These are phyloP conservation scores for Talaromyces funiculosus DNA, from an alignment of 2,329 filamentous ascomycete genomes.

Conservation along the genomic window DNA sequence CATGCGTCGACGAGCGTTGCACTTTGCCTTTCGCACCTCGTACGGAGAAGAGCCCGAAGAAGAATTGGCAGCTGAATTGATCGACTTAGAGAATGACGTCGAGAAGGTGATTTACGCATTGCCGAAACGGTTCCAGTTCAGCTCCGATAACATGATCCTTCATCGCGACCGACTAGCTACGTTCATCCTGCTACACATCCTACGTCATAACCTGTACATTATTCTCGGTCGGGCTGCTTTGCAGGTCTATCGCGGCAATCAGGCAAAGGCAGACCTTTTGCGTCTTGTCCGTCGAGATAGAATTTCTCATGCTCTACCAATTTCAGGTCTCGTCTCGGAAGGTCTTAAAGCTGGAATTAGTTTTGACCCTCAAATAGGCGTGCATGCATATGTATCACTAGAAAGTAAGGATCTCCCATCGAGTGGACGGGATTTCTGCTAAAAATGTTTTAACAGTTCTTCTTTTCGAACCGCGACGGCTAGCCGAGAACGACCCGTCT, in stretches of 20 bases:
- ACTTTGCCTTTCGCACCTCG: background rate
- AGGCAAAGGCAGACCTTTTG: background rate
- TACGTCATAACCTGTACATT: slow-evolving; percentile 2
- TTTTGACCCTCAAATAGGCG: background rate
- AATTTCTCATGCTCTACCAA: background rate
- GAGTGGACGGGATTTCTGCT: background rate
- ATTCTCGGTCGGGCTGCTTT: background rate
- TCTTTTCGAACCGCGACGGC: background rate
- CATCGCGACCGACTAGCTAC: background rate
- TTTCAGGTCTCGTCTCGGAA: background rate
- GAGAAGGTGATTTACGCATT: background rate
- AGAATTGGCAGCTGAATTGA: background rate
- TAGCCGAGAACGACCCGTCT: background rate
- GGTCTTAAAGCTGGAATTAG: background rate
- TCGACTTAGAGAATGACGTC: background rate
- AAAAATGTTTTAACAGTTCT: background rate
- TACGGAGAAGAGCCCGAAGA: background rate
- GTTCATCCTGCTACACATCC: background rate
- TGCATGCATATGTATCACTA: background rate
- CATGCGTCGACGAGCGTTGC: background rate
- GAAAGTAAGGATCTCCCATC: background rate
- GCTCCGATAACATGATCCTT: background rate
- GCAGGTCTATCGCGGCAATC: background rate
- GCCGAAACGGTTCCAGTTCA: background rate
- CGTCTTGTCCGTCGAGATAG: background rate